Conservation (phyloP, 805 yeast genomes). For the Myxozyma udenii region DNA sequence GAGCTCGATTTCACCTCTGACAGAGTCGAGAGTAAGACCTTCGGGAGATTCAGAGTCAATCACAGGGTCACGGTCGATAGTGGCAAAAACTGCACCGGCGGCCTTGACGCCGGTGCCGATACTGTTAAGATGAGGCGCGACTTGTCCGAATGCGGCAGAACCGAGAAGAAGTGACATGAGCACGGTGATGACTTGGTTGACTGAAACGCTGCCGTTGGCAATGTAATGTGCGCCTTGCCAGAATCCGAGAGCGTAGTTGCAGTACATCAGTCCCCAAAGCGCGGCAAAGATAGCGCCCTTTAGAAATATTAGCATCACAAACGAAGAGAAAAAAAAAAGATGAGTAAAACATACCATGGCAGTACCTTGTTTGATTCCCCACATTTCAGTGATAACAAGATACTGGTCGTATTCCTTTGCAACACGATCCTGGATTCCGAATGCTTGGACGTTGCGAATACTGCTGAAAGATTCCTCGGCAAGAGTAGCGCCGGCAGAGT, state of each 20-base stretch:
- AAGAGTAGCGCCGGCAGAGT: slow-evolving; percentile 33
- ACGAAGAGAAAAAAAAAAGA: background rate
- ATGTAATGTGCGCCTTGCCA: slow-evolving; percentile 46
- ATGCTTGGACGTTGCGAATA: slow-evolving; percentile 43
- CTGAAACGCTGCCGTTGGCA: slow-evolving; percentile 35
- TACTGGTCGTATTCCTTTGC: slow-evolving; percentile 36
- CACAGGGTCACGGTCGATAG: slow-evolving; percentile 44
- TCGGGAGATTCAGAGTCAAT: slow-evolving; percentile 38
- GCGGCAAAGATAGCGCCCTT: slow-evolving; percentile 39
- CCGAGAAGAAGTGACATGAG: slow-evolving; percentile 32
- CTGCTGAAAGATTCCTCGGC: slow-evolving; percentile 46
- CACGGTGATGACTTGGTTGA: slow-evolving; percentile 40
- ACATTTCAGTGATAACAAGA: slow-evolving; percentile 33
- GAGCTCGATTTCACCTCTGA: slow-evolving; percentile 42
- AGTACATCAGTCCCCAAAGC: slow-evolving; percentile 53
- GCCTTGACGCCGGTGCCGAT: slow-evolving; percentile 43
- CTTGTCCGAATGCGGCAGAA: slow-evolving; percentile 42
- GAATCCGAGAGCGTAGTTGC: slow-evolving; percentile 58
- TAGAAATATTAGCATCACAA: background rate
- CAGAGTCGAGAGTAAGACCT: slow-evolving; percentile 25
- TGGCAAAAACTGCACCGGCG: slow-evolving; percentile 41
- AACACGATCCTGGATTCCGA: slow-evolving; percentile 42
- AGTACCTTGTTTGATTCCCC: slow-evolving; percentile 22
- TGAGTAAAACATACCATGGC: slow-evolving; percentile 26
- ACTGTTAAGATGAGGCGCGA: slow-evolving; percentile 42